phyloP scores from a whole-genome alignment of 1,284 basidiomycete species.

The Neotropicomus parvogracilis region DNA sequence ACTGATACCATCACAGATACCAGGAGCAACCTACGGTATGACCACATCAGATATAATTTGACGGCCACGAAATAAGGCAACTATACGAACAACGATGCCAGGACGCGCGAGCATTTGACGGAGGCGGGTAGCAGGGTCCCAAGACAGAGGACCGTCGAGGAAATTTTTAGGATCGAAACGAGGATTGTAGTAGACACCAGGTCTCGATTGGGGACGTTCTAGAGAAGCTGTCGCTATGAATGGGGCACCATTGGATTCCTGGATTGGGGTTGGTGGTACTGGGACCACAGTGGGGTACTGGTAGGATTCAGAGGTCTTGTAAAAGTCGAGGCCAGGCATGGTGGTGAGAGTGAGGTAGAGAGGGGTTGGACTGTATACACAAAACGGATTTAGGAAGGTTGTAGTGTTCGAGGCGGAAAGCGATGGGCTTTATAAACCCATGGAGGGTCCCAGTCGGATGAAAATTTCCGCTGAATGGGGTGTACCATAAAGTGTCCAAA shows the following conservation, averaged over 20 bases:
- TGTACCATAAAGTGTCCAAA: conserved; percentile 15
- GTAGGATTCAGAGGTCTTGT: conserved; percentile 30
- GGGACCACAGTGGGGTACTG: background rate
- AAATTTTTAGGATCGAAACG: conserved; percentile 67
- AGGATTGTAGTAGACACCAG: conserved; percentile 30
- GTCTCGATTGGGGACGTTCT: conserved; percentile 15
- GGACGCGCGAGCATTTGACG: conserved; percentile 74
- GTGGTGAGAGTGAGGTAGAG: conserved; percentile 13
- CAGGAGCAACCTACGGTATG: conserved; percentile 64
- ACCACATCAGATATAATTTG: background rate
- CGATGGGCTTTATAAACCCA: conserved; percentile 22
- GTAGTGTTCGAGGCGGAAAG: background rate
- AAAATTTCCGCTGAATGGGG: conserved; percentile 11
- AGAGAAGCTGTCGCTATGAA: conserved; percentile 15
- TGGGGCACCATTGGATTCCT: background rate
- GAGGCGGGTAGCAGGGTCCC: conserved; percentile 65
- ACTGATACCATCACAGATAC: conserved; percentile 79
- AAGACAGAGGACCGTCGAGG: conserved; percentile 63
- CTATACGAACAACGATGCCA: conserved; percentile 62
- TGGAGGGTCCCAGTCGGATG: conserved; percentile 10
- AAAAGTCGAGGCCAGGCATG: conserved; percentile 46
- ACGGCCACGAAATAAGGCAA: background rate
- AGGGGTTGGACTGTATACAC: conserved; percentile 21
- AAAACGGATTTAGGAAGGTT: conserved; percentile 18
- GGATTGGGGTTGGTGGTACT: conserved; percentile 11